Conservation (phyloP, 257 asterid species). For the Avicennia marina region DNA sequence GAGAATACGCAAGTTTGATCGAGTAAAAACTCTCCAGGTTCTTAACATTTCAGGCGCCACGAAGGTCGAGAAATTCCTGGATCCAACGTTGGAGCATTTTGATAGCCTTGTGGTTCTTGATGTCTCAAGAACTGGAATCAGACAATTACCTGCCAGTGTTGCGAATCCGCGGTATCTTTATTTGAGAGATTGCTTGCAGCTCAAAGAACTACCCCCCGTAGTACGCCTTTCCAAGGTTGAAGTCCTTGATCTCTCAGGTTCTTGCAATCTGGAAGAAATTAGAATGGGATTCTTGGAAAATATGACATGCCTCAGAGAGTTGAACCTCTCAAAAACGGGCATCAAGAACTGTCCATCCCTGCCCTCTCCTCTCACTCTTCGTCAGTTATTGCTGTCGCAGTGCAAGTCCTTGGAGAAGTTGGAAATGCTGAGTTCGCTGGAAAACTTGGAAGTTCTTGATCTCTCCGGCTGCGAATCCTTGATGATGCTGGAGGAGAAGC, state of each 20-base stretch:
- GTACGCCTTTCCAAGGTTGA: constrained; percentile 14
- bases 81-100: constrained; percentile 28
- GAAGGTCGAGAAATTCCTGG: constrained; percentile 32
- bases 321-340: constrained; percentile 34
- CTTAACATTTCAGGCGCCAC: constrained; percentile 36
- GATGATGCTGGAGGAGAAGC: constrained; percentile 9
- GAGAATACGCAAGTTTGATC: constrained; percentile 27
- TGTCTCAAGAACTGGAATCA: constrained; percentile 29
- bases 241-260: constrained; percentile 34
- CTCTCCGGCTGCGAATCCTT: constrained; percentile 32
- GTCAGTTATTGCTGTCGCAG: constrained; percentile 10
- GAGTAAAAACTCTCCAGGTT: constrained; percentile 18
- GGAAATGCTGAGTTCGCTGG: constrained; percentile 13
- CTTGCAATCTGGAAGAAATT: constrained; percentile 11
- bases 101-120: constrained; percentile 17
- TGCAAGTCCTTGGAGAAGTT: constrained; percentile 23
- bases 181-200: constrained; percentile 12
- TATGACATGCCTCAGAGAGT: constrained; percentile 2
- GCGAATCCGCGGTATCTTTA: constrained; percentile 21
- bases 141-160: constrained; percentile 24
- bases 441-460: constrained; percentile 26
- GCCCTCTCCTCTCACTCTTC: constrained; percentile 18
- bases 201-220: constrained; percentile 22
- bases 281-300: constrained; percentile 13
- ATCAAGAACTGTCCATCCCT: constrained; percentile 21